Percentiles rank a stretch among this genome's conserved stretches.
Evolutionary conservation across 768 basidiomycete species (phyloP).

Genomic region (Postia placenta): DNA sequence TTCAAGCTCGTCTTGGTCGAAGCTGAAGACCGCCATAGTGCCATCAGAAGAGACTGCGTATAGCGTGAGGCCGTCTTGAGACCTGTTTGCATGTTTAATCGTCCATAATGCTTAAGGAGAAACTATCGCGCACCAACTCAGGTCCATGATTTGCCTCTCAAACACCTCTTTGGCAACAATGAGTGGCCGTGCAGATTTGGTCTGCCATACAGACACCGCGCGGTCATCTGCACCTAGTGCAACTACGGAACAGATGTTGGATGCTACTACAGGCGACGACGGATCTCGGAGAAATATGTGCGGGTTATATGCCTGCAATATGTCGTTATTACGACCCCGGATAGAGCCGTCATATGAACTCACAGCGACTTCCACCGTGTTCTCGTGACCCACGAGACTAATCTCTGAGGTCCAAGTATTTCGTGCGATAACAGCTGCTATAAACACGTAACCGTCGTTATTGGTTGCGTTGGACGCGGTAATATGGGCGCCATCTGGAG

Average conservation of each 20-base stretch:
- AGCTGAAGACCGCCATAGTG: slow-evolving; percentile 83
- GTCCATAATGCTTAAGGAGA: background rate
- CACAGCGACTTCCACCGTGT: slow-evolving; percentile 93
- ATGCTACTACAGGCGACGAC: slow-evolving; percentile 56
- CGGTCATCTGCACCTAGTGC: slow-evolving; percentile 93
- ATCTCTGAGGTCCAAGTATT: slow-evolving; percentile 89
- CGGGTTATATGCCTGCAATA: slow-evolving; percentile 80
- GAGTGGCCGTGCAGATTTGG: slow-evolving; percentile 82
- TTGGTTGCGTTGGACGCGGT: slow-evolving; percentile 98
- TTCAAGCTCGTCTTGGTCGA: slow-evolving; percentile 73
- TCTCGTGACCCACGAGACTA: slow-evolving; percentile 93
- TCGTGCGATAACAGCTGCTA: slow-evolving; percentile 90
- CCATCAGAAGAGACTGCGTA: slow-evolving; percentile 97
- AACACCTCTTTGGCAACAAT: slow-evolving; percentile 94
- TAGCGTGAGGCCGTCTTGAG: slow-evolving; percentile 84
- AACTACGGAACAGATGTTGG: slow-evolving; percentile 86
- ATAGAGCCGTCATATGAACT: slow-evolving; percentile 21
- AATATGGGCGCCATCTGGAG: slow-evolving; percentile 97
- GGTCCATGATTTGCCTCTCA: slow-evolving; percentile 90
- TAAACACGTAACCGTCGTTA: slow-evolving; percentile 93
- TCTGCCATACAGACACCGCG: slow-evolving; percentile 95
- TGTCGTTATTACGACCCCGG: slow-evolving; percentile 4
- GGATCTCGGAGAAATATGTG: slow-evolving; percentile 86
- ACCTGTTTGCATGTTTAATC: slow-evolving; percentile 46
- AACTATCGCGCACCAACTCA: slow-evolving; percentile 70